Base-by-base conservation (phyloP, 805 yeast genomes). In the Ogataea angusta region DNA sequence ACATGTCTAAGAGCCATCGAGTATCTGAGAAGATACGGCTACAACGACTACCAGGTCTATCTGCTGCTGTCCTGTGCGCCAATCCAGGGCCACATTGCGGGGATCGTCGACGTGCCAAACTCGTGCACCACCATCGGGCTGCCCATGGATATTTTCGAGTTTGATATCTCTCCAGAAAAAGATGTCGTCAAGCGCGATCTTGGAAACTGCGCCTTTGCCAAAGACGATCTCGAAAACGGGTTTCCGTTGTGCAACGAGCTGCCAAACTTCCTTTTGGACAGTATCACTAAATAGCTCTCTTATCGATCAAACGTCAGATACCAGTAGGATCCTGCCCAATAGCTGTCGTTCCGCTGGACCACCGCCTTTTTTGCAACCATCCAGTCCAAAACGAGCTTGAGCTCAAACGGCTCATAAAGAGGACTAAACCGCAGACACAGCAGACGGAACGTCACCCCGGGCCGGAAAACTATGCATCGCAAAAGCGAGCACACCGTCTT, bases 91-190 rank as follows among this genome's bases (percentile, higher is more conserved):
- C 77, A 73, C 45, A 56, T 73, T 45, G 77, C 78, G 1, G 73
- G 75, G 12, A 67, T 73, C 39, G 78, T 73, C 13, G 78, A 73
- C 53, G 68, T 73, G 39, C 78, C 78, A 26, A 73, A 73, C 56
- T 67, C 76, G 1, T 73, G 77, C 48, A 72, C 78, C 17, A 71
- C 78, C 0, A 59, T 73, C 32, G 75, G 76, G 2, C 47, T 73
- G 5, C 78, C 78, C 5, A 69, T 71, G 67, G 78, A 73, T 45
- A 72, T 72, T 26, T 73, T 73, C 52, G 73, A 72, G 29, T 73
- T 73, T 48, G 77, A 73, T 45, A 63, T 70, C 10, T 48, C 69
- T 7, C 75, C 75, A 16, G 69, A 62, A 34, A 62, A 60, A 3
- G 52, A 48, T 5, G 56, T 50, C 8, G 46, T 22, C 10, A 57